Base-by-base conservation (phyloP, 495 filamentous ascomycete genomes). In the Durotheca rogersii region DNA sequence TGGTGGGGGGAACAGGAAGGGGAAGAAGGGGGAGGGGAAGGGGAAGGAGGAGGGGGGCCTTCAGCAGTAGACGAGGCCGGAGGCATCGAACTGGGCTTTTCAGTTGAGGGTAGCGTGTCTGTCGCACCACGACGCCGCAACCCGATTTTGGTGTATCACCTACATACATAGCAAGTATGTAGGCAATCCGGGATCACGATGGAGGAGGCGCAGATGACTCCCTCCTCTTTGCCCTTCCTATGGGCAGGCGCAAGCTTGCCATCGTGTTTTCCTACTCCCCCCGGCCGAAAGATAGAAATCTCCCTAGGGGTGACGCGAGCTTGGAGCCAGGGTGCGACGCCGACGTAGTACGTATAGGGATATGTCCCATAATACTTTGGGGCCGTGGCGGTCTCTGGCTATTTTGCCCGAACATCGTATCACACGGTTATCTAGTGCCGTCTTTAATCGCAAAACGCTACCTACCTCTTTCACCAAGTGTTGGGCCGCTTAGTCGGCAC, bases 121-220 rank as follows among this genome's bases (percentile, higher is more conserved):
- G 47, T 57, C 10, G 25, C 15, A 58, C 46, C n/a, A 38, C 36
- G 37, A 47, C 31, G 43, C 42, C 33, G 48, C 21, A 14, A 25
- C 42, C 54, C 42, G 47, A 39, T 10, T 48, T 38, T 47, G 12
- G 37, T 51, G 47, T 36, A 51, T 20, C 34, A 46, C 41, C 27
- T 32, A 18, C 25, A 29, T 40, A 33, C n/a, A n/a, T n/a, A n/a
- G n/a, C n/a, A n/a, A n/a, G n/a, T n/a, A n/a, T n/a, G n/a, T n/a
- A n/a, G n/a, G n/a, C n/a, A n/a, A n/a, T n/a, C n/a, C n/a, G n/a
- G n/a, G n/a, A n/a, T n/a, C n/a, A n/a, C n/a, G n/a, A n/a, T n/a
- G n/a, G n/a, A n/a, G n/a, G n/a, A n/a, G n/a, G n/a, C n/a, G n/a
- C n/a, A n/a, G n/a, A n/a, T n/a, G n/a, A n/a, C n/a, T n/a, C n/a